Evolutionary conservation across 1,284 basidiomycete genomes (phyloP).

Genomic region (Fomitopsis palustris): DNA sequence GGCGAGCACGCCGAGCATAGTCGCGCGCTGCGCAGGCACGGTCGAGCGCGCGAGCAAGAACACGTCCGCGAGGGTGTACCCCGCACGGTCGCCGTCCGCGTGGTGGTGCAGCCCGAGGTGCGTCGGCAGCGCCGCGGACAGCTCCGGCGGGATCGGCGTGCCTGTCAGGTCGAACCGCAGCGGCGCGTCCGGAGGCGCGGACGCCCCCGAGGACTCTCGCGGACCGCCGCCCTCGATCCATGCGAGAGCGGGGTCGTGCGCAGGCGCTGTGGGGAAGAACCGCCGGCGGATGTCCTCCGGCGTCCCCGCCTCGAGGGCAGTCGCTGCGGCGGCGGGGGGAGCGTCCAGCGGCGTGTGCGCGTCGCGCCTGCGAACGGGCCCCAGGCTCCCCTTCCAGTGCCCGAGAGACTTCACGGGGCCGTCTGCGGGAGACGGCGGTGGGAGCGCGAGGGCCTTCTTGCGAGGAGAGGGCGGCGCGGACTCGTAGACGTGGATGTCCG

Average conservation of each 20-base stretch:
- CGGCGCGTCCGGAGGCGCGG: slow-evolving; percentile 13
- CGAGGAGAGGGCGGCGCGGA: slow-evolving; percentile 74
- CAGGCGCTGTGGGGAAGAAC: slow-evolving; percentile 77
- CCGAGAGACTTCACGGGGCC: slow-evolving; percentile 51
- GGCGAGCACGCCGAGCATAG: slow-evolving; percentile 76
- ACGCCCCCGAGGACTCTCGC: slow-evolving; percentile 11
- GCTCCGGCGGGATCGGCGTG: slow-evolving; percentile 49
- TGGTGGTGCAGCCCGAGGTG: slow-evolving; percentile 92
- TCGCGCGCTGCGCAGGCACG: slow-evolving; percentile 79
- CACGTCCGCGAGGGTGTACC: slow-evolving; percentile 89
- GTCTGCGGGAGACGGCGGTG: slow-evolving; percentile 45
- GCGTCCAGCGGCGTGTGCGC: neutral
- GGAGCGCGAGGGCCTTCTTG: slow-evolving; percentile 40
- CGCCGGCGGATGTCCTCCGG: slow-evolving; percentile 80
- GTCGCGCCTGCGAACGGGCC: neutral
- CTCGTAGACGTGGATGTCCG: slow-evolving; percentile 71
- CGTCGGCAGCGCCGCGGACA: slow-evolving; percentile 61
- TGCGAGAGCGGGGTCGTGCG: slow-evolving; percentile 67
- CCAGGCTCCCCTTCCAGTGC: slow-evolving; percentile 23
- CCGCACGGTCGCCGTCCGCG: slow-evolving; percentile 73
- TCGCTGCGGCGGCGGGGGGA: slow-evolving; percentile 4
- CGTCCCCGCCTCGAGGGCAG: slow-evolving; percentile 63
- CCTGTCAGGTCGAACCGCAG: slow-evolving; percentile 79
- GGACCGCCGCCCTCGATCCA: slow-evolving; percentile 60
- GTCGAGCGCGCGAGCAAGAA: slow-evolving; percentile 80